These are phyloP conservation scores for Cordyceps tenuipes DNA, from an alignment of 2,329 filamentous ascomycete species.

Conservation along the genomic window DNA sequence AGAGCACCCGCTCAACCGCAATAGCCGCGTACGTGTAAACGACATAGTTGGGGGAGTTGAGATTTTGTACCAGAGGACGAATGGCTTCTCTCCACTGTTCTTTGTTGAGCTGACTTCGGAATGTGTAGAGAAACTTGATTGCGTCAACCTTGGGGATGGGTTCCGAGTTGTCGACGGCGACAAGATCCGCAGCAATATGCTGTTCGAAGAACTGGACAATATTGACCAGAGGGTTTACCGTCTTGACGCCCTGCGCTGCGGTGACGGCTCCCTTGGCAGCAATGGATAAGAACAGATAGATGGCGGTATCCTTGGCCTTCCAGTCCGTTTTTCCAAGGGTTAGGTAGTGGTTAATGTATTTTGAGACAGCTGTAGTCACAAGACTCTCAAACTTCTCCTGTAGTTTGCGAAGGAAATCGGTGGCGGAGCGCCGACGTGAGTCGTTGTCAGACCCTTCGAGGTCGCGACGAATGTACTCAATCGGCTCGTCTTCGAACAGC, in stretches of 20 bases:
- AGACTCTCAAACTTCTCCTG: constrained; percentile 80
- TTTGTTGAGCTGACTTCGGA: constrained; percentile 88
- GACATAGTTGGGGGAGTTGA: constrained; percentile 86
- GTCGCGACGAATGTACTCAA: constrained; percentile 93
- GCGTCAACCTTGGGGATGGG: constrained; percentile 93
- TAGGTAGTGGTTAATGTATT: constrained; percentile 81
- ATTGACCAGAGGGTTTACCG: constrained; percentile 77
- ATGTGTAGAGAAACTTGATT: constrained; percentile 96
- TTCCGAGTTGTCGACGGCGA: constrained; percentile 59
- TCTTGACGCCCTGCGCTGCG: constrained; percentile 80
- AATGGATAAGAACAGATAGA: constrained; percentile 91
- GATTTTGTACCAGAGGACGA: constrained; percentile 80
- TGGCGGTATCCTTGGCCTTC: constrained; percentile 97
- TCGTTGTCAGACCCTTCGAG: constrained; percentile 94
- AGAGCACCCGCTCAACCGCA: constrained; percentile 87
- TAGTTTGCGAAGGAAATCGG: constrained; percentile 84
- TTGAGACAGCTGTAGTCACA: constrained; percentile 79
- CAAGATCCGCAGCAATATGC: constrained; percentile 80
- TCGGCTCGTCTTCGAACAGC: constrained; percentile 95
- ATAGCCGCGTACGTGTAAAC: constrained; percentile 97
- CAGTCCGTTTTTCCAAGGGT: constrained; percentile 75
- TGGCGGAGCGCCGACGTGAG: constrained; percentile 83
- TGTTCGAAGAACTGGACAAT: constrained; percentile 94
- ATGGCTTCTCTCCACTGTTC: constrained; percentile 89
- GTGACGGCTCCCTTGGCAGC: constrained; percentile 87